phyloP scores from a whole-genome alignment of 2,329 filamentous ascomycete genomes.

The Xylariales sp. region DNA sequence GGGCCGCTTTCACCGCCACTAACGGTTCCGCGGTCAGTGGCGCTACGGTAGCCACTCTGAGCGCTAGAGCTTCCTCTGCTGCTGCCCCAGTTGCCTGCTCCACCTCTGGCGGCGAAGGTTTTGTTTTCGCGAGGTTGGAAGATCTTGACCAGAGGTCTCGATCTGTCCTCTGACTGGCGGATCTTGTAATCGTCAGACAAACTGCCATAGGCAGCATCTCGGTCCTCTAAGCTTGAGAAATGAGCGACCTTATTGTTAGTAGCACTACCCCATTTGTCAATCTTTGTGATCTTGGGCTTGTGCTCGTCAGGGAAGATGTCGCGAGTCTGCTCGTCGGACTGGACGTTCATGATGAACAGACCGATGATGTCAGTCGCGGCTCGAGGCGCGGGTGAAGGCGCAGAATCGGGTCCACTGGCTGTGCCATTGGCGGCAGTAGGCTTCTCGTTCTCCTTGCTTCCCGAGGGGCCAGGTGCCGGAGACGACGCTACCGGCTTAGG shows the following conservation, averaged over 20 bases:
- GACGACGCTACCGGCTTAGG: conserved; percentile 38
- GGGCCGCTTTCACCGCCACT: conserved; percentile 69
- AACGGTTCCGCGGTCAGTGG: conserved; percentile 59
- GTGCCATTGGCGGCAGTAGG: conserved; percentile 48
- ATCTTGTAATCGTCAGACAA: conserved; percentile 75
- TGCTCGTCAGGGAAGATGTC: conserved; percentile 82
- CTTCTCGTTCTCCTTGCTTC: conserved; percentile 54
- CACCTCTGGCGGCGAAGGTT: conserved; percentile 54
- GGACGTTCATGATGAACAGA: conserved; percentile 85
- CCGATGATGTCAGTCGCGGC: conserved; percentile 66
- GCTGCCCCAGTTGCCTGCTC: conserved; percentile 63
- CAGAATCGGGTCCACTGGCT: conserved; percentile 45
- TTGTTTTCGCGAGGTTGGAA: conserved; percentile 66
- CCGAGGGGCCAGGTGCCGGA: conserved; percentile 28
- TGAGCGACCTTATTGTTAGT: conserved; percentile 72
- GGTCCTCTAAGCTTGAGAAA: conserved; percentile 75
- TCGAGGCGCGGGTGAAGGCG: conserved; percentile 56
- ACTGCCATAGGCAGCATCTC: conserved; percentile 71
- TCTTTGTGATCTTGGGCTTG: conserved; percentile 70
- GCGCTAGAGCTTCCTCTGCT: conserved; percentile 56
- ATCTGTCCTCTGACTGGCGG: conserved; percentile 64
- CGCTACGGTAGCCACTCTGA: conserved; percentile 77
- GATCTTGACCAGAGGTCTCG: conserved; percentile 76
- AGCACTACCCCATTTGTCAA: conserved; percentile 72
- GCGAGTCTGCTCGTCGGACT: conserved; percentile 75